These are phyloP conservation scores for Pythium brachiatum DNA, from an alignment of 352 stramenopile species.

Conservation along the genomic window DNA sequence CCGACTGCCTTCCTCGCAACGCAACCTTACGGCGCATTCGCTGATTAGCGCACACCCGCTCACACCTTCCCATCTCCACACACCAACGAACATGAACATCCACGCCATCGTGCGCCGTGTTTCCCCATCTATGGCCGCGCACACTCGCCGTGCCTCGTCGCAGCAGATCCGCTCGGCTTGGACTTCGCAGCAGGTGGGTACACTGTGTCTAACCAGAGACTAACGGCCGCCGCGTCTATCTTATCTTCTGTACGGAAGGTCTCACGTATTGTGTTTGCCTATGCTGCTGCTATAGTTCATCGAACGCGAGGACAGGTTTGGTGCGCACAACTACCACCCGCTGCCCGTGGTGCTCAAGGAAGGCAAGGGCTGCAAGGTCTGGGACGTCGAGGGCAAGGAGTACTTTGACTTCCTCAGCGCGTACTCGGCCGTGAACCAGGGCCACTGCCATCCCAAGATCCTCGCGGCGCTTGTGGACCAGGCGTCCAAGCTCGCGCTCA, in stretches of 20 bases:
- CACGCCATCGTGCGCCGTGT: constrained; percentile 9
- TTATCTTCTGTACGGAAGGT: background rate
- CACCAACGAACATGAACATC: constrained; percentile 9
- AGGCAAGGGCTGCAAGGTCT: constrained; percentile 93
- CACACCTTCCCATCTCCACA: too few relatives aligned
- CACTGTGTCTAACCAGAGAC: background rate
- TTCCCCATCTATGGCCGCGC: background rate
- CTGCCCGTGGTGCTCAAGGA: constrained; percentile 95
- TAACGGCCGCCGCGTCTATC: background rate
- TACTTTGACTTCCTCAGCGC: constrained; percentile 98
- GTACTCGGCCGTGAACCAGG: constrained; percentile 86
- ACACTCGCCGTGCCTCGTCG: constrained; percentile 14
- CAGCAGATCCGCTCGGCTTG: constrained; percentile 21
- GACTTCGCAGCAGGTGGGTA: constrained; percentile 28
- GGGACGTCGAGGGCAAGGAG: constrained; percentile 95
- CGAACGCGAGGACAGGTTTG: constrained; percentile 89
- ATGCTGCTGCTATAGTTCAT: constrained; percentile 48
- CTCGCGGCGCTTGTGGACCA: constrained; percentile 93
- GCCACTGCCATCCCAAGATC: constrained; percentile 98
- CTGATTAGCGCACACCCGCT: background rate
- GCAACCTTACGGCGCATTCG: constrained; percentile 1
- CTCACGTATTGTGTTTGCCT: constrained; percentile 2
- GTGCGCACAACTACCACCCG: constrained; percentile 98
- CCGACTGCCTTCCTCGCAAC: constrained; percentile 6
- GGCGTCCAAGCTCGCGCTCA: constrained; percentile 94